phyloP scores from a whole-genome alignment of 208 protist species.

The Wallacemonas sp. region DNA sequence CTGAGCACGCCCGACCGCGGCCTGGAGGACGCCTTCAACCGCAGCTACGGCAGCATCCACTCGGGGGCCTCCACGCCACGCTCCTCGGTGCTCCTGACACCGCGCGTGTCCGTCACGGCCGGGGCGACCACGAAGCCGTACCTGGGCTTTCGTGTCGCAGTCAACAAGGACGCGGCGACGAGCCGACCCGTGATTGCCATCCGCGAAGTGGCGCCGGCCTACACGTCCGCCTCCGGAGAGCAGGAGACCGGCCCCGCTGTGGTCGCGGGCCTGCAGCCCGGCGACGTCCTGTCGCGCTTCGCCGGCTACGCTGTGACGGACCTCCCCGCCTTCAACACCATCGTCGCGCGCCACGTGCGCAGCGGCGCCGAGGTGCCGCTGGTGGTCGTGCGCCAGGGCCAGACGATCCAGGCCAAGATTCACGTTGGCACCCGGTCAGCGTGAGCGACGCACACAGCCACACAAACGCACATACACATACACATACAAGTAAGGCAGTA shows the following conservation, averaged over 20 bases:
- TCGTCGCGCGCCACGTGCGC: conserved; percentile 73
- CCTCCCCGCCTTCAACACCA: conserved; percentile 81
- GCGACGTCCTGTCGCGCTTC: conserved; percentile 79
- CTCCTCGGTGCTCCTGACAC: conserved; percentile 28
- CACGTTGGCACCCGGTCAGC: conserved; percentile 25
- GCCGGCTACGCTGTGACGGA: conserved; percentile 86
- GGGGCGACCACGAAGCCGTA: conserved; percentile 45
- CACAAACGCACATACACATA: conserved; percentile 21
- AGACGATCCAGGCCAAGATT: conserved; percentile 31
- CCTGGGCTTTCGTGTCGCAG: conserved; percentile 73
- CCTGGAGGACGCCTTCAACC: conserved; percentile 4
- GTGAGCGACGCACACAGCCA: conserved; percentile 15
- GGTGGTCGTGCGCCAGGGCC: conserved; percentile 45
- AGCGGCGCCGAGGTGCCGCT: conserved; percentile 54
- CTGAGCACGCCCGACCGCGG: not conserved
- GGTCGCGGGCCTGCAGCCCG: conserved; percentile 55
- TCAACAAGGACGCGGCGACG: conserved; percentile 24
- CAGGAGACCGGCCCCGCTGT: conserved; percentile 51
- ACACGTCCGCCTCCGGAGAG: conserved; percentile 38
- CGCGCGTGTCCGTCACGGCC: conserved; percentile 21
- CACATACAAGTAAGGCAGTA: conserved; percentile 9
- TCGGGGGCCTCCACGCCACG: conserved; percentile 31
- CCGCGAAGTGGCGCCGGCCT: conserved; percentile 54
- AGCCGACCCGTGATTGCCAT: conserved; percentile 42
- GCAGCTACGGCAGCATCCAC: conserved; percentile 25